phyloP scores from a whole-genome alignment of 2,329 filamentous ascomycete species.

The Hypoxylon rubiginosum region DNA sequence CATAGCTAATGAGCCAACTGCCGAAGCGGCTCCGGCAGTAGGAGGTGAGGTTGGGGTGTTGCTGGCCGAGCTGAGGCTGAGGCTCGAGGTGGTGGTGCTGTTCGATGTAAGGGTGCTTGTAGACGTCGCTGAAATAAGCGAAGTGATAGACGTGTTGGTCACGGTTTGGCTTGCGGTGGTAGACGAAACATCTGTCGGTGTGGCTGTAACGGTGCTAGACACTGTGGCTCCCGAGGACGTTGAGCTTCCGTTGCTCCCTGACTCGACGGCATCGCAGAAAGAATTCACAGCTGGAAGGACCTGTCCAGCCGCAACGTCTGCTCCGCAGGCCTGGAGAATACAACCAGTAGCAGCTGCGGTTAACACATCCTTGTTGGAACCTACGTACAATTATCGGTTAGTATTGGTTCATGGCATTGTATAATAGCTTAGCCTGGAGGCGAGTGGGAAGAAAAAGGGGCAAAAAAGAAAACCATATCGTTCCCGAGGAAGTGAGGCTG shows the following conservation, averaged over 20 bases:
- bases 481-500: not conserved
- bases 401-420: not conserved
- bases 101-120: conserved; percentile 26
- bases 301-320: conserved; percentile 34
- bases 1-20: conserved; percentile 35
- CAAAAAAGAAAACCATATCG: not conserved
- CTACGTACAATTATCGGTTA: conserved; percentile 10
- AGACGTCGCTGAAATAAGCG: not conserved
- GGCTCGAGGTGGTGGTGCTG: conserved; percentile 34
- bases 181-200: conserved; percentile 10
- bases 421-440: too few species aligned
- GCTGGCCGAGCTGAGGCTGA: not conserved
- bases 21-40: conserved; percentile 28
- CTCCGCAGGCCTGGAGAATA: conserved; percentile 42
- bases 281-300: conserved; percentile 44
- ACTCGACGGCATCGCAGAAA: conserved; percentile 43
- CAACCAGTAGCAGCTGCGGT: conserved; percentile 40
- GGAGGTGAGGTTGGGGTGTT: conserved; percentile 8
- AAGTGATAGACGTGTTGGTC: conserved; percentile 4
- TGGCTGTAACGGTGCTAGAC: conserved; percentile 8
- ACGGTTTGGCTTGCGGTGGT: conserved; percentile 1
- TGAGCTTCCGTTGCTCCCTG: conserved; percentile 12
- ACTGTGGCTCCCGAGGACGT: conserved; percentile 10
- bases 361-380: conserved; percentile 36
- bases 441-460: too few species aligned